phyloP scores from a whole-genome alignment of 768 basidiomycete species.

The Podaxis sp. region DNA sequence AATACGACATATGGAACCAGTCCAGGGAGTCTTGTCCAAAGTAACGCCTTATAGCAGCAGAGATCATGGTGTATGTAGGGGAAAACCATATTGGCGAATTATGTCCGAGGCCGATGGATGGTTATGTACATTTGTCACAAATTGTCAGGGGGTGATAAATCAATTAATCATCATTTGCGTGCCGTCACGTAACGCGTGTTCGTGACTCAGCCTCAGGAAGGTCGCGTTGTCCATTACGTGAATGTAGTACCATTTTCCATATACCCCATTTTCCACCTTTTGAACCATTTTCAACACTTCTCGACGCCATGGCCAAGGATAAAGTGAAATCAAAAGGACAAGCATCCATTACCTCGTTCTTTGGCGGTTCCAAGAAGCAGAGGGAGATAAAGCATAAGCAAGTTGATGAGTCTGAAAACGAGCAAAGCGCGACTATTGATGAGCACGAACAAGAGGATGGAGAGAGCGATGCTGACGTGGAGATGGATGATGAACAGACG shows the following conservation, averaged over 20 bases:
- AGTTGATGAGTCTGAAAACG: slow-evolving; percentile 29
- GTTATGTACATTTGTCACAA: not conserved
- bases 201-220: slow-evolving; percentile 1
- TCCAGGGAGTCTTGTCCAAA: slow-evolving; percentile 39
- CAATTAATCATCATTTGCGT: slow-evolving; percentile 3
- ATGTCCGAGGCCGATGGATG: not conserved
- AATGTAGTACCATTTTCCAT: not conserved
- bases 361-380: slow-evolving; percentile 39
- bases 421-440: slow-evolving; percentile 19
- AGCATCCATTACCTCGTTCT: slow-evolving; percentile 56
- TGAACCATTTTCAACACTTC: slow-evolving; percentile 17
- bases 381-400: slow-evolving; percentile 18
- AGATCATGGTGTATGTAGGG: slow-evolving; percentile 5
- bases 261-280: slow-evolving; percentile 19
- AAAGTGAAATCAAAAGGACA: slow-evolving; percentile 45
- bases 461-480: slow-evolving; percentile 32
- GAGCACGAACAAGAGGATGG: slow-evolving; percentile 28
- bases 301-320: slow-evolving; percentile 48
- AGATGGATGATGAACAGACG: slow-evolving; percentile 31
- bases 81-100: not conserved
- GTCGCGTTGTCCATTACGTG: not conserved
- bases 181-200: slow-evolving; percentile 8
- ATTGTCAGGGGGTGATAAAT: not conserved
- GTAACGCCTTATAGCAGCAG: slow-evolving; percentile 22
- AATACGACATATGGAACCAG: slow-evolving; percentile 47